Evolutionary conservation across 495 filamentous ascomycete genomes (phyloP).

Genomic region (Penicillium bialowiezense): DNA sequence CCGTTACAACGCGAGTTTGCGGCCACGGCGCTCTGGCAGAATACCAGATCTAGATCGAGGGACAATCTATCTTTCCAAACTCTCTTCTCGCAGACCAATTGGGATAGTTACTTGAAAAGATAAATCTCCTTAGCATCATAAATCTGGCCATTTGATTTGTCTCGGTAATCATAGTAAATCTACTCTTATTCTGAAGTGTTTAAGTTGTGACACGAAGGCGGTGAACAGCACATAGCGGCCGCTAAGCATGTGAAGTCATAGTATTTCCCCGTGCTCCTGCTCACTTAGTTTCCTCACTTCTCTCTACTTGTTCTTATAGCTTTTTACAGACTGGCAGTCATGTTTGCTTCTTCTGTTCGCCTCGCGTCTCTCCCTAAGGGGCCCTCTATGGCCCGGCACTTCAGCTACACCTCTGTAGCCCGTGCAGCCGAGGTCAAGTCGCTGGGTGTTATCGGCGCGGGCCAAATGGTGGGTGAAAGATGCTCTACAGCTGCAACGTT

Average conservation of each 20-base stretch:
- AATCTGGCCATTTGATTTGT: too few species aligned
- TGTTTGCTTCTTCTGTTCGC: constrained; percentile 37
- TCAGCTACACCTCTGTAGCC: constrained; percentile 43
- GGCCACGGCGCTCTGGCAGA: constrained; percentile 5
- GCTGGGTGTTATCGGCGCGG: constrained; percentile 90
- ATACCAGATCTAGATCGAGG: background rate
- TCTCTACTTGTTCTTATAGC: background rate
- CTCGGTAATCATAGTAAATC: too few species aligned
- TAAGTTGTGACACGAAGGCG: too few species aligned
- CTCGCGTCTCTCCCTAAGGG: constrained; percentile 20
- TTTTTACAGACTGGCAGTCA: constrained; percentile 11
- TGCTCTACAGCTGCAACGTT: background rate
- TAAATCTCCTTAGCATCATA: too few species aligned
- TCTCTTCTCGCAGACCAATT: background rate
- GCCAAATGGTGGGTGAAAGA: constrained; percentile 75
- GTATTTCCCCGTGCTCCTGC: background rate
- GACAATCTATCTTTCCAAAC: background rate
- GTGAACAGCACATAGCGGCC: background rate
- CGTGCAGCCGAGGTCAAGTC: constrained; percentile 76
- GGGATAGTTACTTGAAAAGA: too few species aligned
- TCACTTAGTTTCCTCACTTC: constrained; percentile 7
- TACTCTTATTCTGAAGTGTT: too few species aligned
- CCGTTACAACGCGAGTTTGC: background rate
- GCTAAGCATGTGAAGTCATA: constrained; percentile 13
- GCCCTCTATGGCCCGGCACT: constrained; percentile 35